Conservation (phyloP, 768 basidiomycete genomes). For the Pleurotus salmoneostramineus region DNA sequence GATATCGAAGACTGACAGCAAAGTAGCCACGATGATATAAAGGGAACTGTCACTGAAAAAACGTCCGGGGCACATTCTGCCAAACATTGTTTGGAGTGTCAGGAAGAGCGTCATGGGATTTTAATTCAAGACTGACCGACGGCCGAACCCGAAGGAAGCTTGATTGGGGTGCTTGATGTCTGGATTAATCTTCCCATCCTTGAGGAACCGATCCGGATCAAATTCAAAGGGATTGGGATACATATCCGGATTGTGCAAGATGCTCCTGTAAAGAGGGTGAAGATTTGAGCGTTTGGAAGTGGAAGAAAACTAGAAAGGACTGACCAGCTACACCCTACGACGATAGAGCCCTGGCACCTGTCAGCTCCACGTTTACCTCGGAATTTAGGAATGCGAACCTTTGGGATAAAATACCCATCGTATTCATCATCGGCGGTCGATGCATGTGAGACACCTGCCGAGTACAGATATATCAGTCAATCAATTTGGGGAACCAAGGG, state of each 20-base stretch:
- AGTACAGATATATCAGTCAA: background rate
- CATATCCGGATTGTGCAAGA: conserved; percentile 17
- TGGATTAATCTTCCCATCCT: conserved; percentile 16
- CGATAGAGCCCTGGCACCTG: conserved; percentile 21
- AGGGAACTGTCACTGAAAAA: conserved; percentile 15
- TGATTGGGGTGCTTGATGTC: conserved; percentile 17
- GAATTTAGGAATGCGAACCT: conserved; percentile 15
- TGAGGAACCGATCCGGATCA: conserved; percentile 27
- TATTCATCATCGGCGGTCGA: conserved; percentile 30
- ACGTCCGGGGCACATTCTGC: conserved; percentile 21
- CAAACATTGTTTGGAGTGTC: background rate
- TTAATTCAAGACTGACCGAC: conserved; percentile 17
- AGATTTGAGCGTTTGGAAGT: background rate
- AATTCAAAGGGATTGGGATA: conserved; percentile 19
- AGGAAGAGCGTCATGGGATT: background rate
- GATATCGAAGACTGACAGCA: conserved; percentile 17
- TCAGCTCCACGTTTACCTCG: background rate
- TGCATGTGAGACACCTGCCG: conserved; percentile 17
- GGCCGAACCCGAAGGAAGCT: conserved; percentile 28
- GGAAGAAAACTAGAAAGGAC: background rate
- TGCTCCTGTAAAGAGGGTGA: conserved; percentile 6
- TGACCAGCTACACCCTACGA: conserved; percentile 26
- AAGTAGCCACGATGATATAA: conserved; percentile 14
- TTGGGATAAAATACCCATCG: conserved; percentile 29
- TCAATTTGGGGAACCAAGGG: background rate